Percentiles rank a stretch among this genome's conserved stretches.
These are phyloP conservation scores for Penicillium cataractarum DNA, from an alignment of 495 filamentous ascomycete genomes.

Conservation along the genomic window DNA sequence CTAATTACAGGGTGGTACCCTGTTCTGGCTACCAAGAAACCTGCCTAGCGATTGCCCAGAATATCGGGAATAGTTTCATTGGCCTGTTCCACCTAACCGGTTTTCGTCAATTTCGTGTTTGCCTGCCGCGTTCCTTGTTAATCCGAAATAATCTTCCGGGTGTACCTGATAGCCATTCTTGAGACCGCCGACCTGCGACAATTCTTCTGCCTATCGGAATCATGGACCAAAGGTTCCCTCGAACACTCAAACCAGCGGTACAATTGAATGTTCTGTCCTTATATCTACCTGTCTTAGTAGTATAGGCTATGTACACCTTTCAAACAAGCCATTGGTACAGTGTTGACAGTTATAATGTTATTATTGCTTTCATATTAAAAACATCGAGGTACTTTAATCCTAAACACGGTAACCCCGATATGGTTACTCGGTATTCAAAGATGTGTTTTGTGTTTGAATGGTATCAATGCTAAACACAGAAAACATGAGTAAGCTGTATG, in stretches of 20 bases:
- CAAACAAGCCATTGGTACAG: background rate
- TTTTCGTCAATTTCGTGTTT: slow-evolving; percentile 4
- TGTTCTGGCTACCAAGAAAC: background rate
- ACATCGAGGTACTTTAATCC: too few relatives aligned
- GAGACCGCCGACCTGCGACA: background rate
- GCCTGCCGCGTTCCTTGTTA: background rate
- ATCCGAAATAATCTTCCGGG: background rate
- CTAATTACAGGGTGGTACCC: slow-evolving; percentile 1
- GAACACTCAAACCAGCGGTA: background rate
- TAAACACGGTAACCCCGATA: background rate
- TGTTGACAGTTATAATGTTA: too few relatives aligned
- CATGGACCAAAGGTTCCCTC: background rate
- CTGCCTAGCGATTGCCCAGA: slow-evolving; percentile 2
- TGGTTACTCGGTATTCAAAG: background rate
- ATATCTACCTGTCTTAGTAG: background rate
- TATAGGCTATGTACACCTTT: background rate
- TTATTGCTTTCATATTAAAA: too few relatives aligned
- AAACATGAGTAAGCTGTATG: background rate
- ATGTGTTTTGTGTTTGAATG: background rate
- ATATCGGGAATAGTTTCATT: slow-evolving; percentile 7
- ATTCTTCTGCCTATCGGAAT: slow-evolving; percentile 5
- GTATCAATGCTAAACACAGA: background rate
- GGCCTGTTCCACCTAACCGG: slow-evolving; percentile 8
- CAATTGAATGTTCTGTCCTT: background rate
- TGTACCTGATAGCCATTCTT: background rate